A percentile compares a stretch with the other conserved stretches of the same genome.
phyloP scores from a whole-genome alignment of 768 basidiomycete species.

The Boletales sp. region DNA sequence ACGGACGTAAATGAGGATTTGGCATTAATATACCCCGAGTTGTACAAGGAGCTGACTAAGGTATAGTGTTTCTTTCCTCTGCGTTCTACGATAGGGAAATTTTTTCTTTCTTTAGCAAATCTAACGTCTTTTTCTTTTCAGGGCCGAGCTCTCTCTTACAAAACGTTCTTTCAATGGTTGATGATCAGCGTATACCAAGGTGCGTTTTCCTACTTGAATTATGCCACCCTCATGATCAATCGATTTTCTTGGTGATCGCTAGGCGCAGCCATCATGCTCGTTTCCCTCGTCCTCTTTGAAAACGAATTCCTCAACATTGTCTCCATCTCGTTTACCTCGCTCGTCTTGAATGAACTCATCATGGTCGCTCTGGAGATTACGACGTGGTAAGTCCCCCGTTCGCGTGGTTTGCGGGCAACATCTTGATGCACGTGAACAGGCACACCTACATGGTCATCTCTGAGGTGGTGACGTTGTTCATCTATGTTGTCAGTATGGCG shows the following conservation, averaged over 20 bases:
- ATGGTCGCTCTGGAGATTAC: constrained; percentile 99
- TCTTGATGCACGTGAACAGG: constrained; percentile 40
- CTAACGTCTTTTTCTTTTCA: constrained; percentile 25
- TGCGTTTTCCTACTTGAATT: constrained; percentile 22
- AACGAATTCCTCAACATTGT: constrained; percentile 98
- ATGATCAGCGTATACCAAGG: constrained; percentile 99
- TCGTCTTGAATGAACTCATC: constrained; percentile 95
- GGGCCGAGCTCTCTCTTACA: constrained; percentile 93
- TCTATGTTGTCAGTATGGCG: constrained; percentile 88
- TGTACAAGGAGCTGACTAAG: constrained; percentile 98
- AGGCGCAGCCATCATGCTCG: constrained; percentile 99
- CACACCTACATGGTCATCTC: constrained; percentile 94
- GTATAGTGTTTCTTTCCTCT: constrained; percentile 35
- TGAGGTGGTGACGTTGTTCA: constrained; percentile 80
- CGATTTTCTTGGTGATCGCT: not conserved
- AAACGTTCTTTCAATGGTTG: constrained; percentile 98
- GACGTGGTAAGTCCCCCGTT: constrained; percentile 65
- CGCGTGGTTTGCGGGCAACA: not conserved
- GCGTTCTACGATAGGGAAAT: not conserved
- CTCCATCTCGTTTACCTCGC: constrained; percentile 94
- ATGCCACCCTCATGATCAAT: not conserved
- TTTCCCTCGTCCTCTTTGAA: constrained; percentile 94
- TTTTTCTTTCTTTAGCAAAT: too few species aligned
- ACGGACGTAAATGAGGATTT: constrained; percentile 94
- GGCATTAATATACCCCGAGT: constrained; percentile 91